phyloP scores from a whole-genome alignment of 108 stramenopile genomes.

The Cyclostephanos tholiformis region DNA sequence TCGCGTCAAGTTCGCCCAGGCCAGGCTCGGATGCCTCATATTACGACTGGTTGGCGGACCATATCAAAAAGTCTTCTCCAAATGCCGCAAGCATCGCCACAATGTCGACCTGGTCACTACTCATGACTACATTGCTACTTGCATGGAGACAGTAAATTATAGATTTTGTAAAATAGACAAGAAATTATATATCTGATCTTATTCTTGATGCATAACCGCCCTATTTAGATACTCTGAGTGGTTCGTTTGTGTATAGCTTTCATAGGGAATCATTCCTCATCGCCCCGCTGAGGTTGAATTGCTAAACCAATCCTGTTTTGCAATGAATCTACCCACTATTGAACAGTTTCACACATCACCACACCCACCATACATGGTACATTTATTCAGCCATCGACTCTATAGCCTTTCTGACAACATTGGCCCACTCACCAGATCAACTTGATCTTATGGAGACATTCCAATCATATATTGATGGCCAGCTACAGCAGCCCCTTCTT shows the following conservation, averaged over 20 bases:
- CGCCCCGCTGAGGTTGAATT: neutral
- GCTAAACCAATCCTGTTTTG: too few relatives aligned
- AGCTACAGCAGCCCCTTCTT: too few relatives aligned
- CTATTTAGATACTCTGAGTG: too few relatives aligned
- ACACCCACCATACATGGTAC: too few relatives aligned
- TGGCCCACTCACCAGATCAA: too few relatives aligned
- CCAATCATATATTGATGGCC: too few relatives aligned
- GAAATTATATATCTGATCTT: neutral
- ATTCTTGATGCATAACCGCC: too few relatives aligned
- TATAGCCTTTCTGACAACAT: too few relatives aligned
- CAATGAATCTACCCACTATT: too few relatives aligned
- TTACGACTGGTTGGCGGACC: constrained; percentile 14
- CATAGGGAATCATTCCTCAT: neutral
- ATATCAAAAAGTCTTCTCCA: constrained; percentile 1
- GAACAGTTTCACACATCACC: neutral
- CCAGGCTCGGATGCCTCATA: constrained; percentile 2
- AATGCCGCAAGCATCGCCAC: constrained; percentile 1
- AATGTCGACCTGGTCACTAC: neutral
- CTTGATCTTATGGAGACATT: too few relatives aligned
- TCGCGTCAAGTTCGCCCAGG: constrained; percentile 4
- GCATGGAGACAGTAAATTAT: neutral
- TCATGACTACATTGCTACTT: constrained; percentile 3
- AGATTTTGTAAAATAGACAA: neutral
- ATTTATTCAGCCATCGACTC: too few relatives aligned
- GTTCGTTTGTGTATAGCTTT: neutral